phyloP scores from a whole-genome alignment of 2,329 filamentous ascomycete species.

The Emmonsia crescens region DNA sequence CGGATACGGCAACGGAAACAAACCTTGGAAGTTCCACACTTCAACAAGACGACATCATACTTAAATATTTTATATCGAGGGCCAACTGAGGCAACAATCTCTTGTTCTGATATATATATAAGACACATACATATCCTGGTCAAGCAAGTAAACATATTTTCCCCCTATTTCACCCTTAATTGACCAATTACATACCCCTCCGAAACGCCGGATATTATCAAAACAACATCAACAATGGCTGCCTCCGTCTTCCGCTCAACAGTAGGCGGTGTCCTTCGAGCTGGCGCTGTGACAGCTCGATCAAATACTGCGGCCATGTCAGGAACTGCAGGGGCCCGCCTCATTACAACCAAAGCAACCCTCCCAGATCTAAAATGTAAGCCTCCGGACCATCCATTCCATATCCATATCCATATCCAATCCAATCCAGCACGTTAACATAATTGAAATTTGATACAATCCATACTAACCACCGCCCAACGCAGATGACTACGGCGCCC shows the following conservation, averaged over 20 bases:
- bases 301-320: constrained; percentile 49
- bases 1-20: background rate
- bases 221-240: constrained; percentile 49
- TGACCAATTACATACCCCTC: background rate
- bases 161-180: background rate
- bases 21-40: background rate
- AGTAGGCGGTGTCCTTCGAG: constrained; percentile 61
- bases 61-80: background rate
- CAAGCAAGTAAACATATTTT: background rate
- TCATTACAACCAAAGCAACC: constrained; percentile 78
- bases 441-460: background rate
- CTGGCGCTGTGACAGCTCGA: constrained; percentile 41
- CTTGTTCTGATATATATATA: background rate
- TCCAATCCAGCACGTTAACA: no score
- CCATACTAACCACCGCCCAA: background rate
- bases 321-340: constrained; percentile 60
- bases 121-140: background rate
- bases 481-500: constrained; percentile 87
- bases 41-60: background rate
- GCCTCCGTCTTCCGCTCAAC: constrained; percentile 62
- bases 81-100: background rate
- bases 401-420: background rate
- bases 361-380: constrained; percentile 77
- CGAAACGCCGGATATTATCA: constrained; percentile 6
- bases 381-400: background rate